A percentile compares a stretch with the other conserved stretches of the same genome.
These are phyloP conservation scores for Termitomyces eurrhizus DNA, from an alignment of 768 basidiomycete genomes.

Conservation along the genomic window DNA sequence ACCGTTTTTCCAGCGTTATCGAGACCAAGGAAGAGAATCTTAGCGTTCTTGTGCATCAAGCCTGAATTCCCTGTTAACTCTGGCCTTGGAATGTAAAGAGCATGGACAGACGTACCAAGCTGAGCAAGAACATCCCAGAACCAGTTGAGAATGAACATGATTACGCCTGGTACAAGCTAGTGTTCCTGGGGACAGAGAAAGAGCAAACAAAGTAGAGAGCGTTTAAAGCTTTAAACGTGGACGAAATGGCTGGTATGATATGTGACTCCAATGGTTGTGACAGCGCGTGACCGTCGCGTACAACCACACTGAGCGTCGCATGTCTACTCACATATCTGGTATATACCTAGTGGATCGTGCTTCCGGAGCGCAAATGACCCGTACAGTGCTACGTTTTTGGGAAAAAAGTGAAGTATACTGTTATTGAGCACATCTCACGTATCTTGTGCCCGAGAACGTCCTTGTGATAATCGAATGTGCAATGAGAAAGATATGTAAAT, in stretches of 20 bases:
- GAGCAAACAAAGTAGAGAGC: conserved; percentile 7
- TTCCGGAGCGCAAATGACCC: too few relatives aligned
- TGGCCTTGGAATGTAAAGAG: background rate
- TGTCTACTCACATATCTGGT: background rate
- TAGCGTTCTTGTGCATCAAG: conserved; percentile 95
- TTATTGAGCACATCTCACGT: background rate
- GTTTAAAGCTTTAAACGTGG: conserved; percentile 9
- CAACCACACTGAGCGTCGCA: background rate
- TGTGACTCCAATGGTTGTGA: conserved; percentile 10
- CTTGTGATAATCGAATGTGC: background rate
- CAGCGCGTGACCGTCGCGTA: conserved; percentile 7
- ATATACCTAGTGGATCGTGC: background rate
- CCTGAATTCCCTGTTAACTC: conserved; percentile 39
- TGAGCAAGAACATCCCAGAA: conserved; percentile 94
- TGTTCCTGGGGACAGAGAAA: conserved; percentile 11
- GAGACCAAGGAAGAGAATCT: conserved; percentile 97
- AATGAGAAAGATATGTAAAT: background rate
- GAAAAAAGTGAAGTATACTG: background rate
- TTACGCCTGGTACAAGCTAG: conserved; percentile 14
- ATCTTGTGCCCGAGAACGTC: background rate
- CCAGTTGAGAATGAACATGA: conserved; percentile 90
- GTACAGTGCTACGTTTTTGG: background rate
- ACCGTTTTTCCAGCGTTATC: conserved; percentile 99
- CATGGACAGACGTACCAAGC: conserved; percentile 61
- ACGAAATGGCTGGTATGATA: conserved; percentile 6